Base-by-base conservation (phyloP, 2,329 filamentous ascomycete species). In the Trichoderma oligosporum region DNA sequence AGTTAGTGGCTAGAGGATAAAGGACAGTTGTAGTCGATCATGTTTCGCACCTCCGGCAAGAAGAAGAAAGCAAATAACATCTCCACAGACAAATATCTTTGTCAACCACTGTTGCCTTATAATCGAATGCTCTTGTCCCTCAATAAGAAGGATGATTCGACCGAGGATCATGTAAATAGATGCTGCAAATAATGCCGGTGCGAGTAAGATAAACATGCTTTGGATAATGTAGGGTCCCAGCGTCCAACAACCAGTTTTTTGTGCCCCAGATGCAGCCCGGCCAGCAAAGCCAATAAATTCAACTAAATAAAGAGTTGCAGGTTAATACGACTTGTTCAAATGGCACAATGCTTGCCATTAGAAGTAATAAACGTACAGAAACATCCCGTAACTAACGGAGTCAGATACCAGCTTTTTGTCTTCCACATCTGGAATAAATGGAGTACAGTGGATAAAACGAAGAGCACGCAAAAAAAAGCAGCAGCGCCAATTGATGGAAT, bases 71-170 rank as follows among this genome's bases (percentile, higher is more conserved):
- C 77, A 78, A 5, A 82, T 47, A 3, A 83, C 65, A 61, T 85
- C 82, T 31, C 81, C 79, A 6, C 66, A 49, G 4, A 85, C 81
- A 59, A 85, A 85, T 33, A 79, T 70, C 54, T 75, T 78, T 3
- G 81, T 83, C 5, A 84, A 66, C 73, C 76, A 77, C 7, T 59
- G 60, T 16, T 68, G 62, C 6, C 60, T 66, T 18, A 76, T 66
- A 29, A 74, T 48, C 1, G 71, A 70, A 54, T 68, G 67, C 0
- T 61, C 51, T 53, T 73, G 68, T 24, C 68, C 73, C 22, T 70
- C 68, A 4, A 76, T 68, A 45, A 71, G 68, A 12, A 65, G 65
- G 52, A 79, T 74, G 24, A 78, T 63, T 9, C 78, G 71, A 6
- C 74, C 74, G 3, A 80, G 71, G 9, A 73, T 72, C 77, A 80